These are phyloP conservation scores for Termitomyces sp. DNA, from an alignment of 768 basidiomycete genomes.

Conservation along the genomic window DNA sequence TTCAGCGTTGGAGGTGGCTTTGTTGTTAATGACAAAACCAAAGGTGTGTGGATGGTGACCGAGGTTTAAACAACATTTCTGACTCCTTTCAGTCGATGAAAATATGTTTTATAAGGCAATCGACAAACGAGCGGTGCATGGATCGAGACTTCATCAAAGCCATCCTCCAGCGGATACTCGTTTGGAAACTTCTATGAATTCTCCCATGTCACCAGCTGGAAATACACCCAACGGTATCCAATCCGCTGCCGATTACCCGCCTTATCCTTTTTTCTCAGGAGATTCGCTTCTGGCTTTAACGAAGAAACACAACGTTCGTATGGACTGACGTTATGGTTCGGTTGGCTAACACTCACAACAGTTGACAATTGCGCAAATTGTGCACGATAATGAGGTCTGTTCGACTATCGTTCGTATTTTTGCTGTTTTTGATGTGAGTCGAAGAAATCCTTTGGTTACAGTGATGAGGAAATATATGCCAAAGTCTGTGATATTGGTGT, in stretches of 20 bases:
- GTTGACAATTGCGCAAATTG: conserved; percentile 93
- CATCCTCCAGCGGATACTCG: conserved; percentile 31
- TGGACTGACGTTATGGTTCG: neutral
- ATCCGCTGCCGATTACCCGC: conserved; percentile 48
- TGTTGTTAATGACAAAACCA: conserved; percentile 92
- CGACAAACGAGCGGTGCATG: conserved; percentile 75
- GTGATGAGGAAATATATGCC: conserved; percentile 65
- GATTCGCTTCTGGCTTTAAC: conserved; percentile 72
- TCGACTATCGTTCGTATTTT: neutral
- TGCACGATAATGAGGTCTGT: conserved; percentile 81
- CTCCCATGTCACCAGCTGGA: neutral
- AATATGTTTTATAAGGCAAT: conserved; percentile 94
- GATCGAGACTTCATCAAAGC: conserved; percentile 68
- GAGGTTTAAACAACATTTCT: neutral
- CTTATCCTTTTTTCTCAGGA: conserved; percentile 79
- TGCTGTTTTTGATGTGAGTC: neutral
- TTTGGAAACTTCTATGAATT: neutral
- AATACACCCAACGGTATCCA: neutral
- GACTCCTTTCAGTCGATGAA: conserved; percentile 61
- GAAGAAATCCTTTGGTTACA: conserved; percentile 63
- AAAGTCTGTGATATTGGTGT: conserved; percentile 41
- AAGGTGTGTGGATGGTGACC: conserved; percentile 39
- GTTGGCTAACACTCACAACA: conserved; percentile 23
- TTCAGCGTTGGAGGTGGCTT: conserved; percentile 94
- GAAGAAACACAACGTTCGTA: conserved; percentile 73